Conservation (phyloP, 495 filamentous ascomycete genomes). For the Barbatosphaeria neglecta region DNA sequence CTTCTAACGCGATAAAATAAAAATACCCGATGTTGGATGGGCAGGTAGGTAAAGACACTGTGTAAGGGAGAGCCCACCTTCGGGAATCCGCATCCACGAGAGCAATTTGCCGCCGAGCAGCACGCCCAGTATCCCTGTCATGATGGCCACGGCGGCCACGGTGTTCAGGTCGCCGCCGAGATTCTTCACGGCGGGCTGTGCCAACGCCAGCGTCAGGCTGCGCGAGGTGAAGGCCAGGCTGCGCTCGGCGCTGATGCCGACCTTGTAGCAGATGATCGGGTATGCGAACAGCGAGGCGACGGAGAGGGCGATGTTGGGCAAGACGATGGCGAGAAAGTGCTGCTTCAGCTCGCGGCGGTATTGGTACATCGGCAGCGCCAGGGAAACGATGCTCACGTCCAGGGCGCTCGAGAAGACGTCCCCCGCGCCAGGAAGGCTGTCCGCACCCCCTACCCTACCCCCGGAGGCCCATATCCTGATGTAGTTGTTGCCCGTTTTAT, state of each 20-base stretch:
- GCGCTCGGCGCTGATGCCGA: slow-evolving; percentile 33
- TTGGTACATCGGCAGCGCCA: slow-evolving; percentile 43
- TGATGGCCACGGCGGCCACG: slow-evolving; percentile 38
- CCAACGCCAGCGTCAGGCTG: slow-evolving; percentile 42
- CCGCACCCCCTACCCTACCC: slow-evolving; percentile 4
- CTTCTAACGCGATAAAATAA: no score
- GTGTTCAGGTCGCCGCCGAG: slow-evolving; percentile 41
- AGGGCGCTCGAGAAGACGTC: slow-evolving; percentile 37
- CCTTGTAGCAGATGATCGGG: slow-evolving; percentile 31
- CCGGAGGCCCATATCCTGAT: slow-evolving; percentile 25
- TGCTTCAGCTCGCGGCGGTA: slow-evolving; percentile 36
- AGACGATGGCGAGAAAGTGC: slow-evolving; percentile 36
- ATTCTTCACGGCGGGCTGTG: slow-evolving; percentile 33
- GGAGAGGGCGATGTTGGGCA: slow-evolving; percentile 34
- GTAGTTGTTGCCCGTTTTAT: slow-evolving; percentile 35
- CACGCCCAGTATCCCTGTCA: slow-evolving; percentile 41
- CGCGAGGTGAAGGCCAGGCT: slow-evolving; percentile 37
- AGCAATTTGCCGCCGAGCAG: slow-evolving; percentile 33
- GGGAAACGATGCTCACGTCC: slow-evolving; percentile 40
- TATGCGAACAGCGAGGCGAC: slow-evolving; percentile 39
- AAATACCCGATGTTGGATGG: no score
- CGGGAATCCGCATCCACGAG: slow-evolving; percentile 30
- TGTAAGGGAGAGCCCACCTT: slow-evolving; percentile 18
- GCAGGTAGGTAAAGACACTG: neutral
- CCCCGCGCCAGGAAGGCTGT: slow-evolving; percentile 31